Evolutionary conservation across 805 yeast species (phyloP), one percentile per base, ranked within the genome.

Genomic region (Yarrowia porcina): DNA sequence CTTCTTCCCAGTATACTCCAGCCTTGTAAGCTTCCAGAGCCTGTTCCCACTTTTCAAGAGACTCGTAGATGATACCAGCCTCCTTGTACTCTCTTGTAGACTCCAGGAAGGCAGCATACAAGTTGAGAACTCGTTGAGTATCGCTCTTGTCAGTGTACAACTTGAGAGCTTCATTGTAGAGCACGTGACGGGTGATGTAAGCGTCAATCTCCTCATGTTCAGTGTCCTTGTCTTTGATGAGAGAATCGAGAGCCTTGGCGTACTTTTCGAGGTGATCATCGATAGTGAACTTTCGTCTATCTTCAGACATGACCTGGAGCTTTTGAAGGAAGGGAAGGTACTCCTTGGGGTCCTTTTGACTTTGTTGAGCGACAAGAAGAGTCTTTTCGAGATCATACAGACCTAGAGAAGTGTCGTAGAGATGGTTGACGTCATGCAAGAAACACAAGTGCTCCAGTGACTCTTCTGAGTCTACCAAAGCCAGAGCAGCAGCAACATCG

Each of bases 281-380:
- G 67, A 94, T 88, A 70, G 84, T 73, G 70, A 89, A 92, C 70
- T 82, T 81, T 67, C 86, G 83, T 65, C 96, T 83, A 63, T 84
- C 73, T 6, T 83, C 86, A 0, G 82, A 76, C 73, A 87, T 89
- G 41, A 82, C 83, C 67, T 89, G 87, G 61, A 94, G 77, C 52
- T 85, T 81, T 70, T 90, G 96, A 67, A 94, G 79, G 74, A 94
- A 94, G 59, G 99, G 97, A 60, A 94, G 77, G 69, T 94, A 94
- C 74, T 94, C 99, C 70, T 92, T 90, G 23, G 99, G 99, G 76
- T 94, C 99, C 80, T 88, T 92, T 74, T 93, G 98, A 0, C 97
- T 91, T 70, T 91, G 94, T 72, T 96, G 98, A 0, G 99, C 99
- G 64, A 94, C 86, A 12, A 82, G 80, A 64, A 94, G 79, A 0